Evolutionary conservation across 306 rosid genomes (phyloP).

Genomic region (Delonix regia): DNA sequence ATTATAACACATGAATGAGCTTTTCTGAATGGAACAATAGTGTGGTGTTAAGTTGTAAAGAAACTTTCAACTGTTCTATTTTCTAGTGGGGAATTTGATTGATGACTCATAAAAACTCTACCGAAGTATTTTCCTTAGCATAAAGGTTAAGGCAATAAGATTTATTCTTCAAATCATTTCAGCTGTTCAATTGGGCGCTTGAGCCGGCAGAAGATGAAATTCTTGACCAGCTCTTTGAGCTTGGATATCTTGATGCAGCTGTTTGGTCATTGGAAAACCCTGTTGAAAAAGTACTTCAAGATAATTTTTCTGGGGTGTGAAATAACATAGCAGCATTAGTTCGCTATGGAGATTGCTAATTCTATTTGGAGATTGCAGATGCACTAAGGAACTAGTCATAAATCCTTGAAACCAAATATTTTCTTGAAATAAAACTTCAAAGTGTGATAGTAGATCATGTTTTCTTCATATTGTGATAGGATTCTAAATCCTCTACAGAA

Average conservation of each 20-base stretch:
- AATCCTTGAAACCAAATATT: constrained; percentile 31
- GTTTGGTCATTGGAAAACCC: constrained; percentile 89
- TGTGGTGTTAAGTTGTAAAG: neutral
- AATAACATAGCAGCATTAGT: constrained; percentile 37
- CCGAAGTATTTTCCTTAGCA: neutral
- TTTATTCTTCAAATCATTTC: constrained; percentile 35
- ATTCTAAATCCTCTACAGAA: constrained; percentile 10
- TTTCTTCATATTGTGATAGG: constrained; percentile 28
- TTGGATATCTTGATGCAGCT: constrained; percentile 86
- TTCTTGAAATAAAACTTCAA: constrained; percentile 29
- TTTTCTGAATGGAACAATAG: neutral
- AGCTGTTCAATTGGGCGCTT: constrained; percentile 60
- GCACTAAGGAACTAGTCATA: neutral
- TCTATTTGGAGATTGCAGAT: constrained; percentile 21
- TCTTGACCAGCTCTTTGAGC: constrained; percentile 79
- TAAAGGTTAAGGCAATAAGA: neutral
- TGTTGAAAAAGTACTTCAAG: constrained; percentile 59
- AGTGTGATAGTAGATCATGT: constrained; percentile 1
- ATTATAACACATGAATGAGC: neutral
- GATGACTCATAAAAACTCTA: neutral
- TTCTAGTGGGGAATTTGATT: neutral
- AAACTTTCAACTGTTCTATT: neutral
- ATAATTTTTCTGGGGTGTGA: constrained; percentile 41
- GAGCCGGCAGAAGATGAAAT: constrained; percentile 81
- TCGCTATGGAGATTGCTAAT: neutral